A percentile compares a stretch with the other conserved stretches of the same genome.
Conservation (phyloP, 2,329 filamentous ascomycete species). For the Ceratocystiopsis brevicomis region DNA sequence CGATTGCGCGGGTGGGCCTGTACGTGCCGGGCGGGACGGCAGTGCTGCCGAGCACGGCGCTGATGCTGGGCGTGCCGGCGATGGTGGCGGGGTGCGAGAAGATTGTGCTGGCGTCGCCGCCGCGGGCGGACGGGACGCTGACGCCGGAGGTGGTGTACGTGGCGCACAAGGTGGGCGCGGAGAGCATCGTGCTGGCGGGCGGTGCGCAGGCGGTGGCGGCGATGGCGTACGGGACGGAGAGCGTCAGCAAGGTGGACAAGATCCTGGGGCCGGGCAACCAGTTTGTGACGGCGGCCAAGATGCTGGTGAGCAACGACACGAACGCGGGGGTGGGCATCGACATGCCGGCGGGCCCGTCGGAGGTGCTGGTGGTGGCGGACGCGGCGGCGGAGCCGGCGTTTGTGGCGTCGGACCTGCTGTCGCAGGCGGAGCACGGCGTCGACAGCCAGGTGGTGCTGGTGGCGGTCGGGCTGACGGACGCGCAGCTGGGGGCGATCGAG, state of each 20-base stretch:
- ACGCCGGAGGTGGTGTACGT: constrained; percentile 96
- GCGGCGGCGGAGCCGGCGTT: constrained; percentile 76
- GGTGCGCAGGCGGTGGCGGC: constrained; percentile 91
- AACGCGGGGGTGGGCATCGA: constrained; percentile 90
- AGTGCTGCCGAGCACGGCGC: constrained; percentile 86
- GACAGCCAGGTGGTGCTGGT: constrained; percentile 92
- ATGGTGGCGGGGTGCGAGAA: constrained; percentile 94
- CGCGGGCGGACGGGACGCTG: constrained; percentile 70
- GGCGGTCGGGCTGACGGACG: constrained; percentile 58
- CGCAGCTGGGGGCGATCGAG: constrained; percentile 65
- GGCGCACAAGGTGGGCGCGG: constrained; percentile 88
- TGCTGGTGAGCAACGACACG: constrained; percentile 94
- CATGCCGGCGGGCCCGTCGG: constrained; percentile 93
- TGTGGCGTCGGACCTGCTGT: constrained; percentile 84
- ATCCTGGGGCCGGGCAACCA: constrained; percentile 95
- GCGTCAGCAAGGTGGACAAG: constrained; percentile 92
- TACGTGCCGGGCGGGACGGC: constrained; percentile 94
- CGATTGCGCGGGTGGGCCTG: constrained; percentile 88
- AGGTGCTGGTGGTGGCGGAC: constrained; percentile 92
- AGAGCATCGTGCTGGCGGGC: constrained; percentile 87
- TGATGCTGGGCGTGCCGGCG: constrained; percentile 94
- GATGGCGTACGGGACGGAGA: constrained; percentile 93
- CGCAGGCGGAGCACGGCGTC: constrained; percentile 85
- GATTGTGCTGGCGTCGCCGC: constrained; percentile 84
- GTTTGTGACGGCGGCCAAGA: constrained; percentile 96